These are phyloP conservation scores for Hyparrhenia diplandra DNA, from an alignment of 176 grass and related monocot genomes.

Conservation along the genomic window DNA sequence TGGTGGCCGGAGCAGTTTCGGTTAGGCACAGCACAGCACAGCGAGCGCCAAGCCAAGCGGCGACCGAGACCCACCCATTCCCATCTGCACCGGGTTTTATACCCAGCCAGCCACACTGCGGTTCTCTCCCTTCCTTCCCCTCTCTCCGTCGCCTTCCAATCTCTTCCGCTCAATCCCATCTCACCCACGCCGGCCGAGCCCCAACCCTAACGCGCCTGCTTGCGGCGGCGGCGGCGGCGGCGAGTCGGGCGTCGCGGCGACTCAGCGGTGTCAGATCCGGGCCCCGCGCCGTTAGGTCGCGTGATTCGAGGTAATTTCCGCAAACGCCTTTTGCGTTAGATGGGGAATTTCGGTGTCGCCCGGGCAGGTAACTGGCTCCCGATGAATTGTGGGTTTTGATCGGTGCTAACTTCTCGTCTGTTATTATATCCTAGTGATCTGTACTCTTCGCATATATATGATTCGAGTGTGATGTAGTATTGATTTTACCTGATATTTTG, in stretches of 20 bases:
- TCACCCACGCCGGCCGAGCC: not conserved
- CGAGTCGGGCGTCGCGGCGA: not conserved
- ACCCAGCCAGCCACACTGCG: slow-evolving; percentile 3
- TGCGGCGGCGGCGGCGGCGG: not conserved
- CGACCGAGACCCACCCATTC: not conserved
- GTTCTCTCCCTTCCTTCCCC: not conserved
- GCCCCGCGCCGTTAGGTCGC: not conserved
- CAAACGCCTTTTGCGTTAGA: not conserved
- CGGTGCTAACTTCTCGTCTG: not conserved
- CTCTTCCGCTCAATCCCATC: not conserved
- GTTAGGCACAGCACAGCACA: too few species aligned
- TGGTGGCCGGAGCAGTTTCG: slow-evolving; percentile 19
- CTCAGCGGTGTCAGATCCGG: slow-evolving; percentile 3
- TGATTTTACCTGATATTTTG: not conserved
- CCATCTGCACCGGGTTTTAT: slow-evolving; percentile 22
- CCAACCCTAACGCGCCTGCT: not conserved
- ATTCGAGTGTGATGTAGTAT: not conserved
- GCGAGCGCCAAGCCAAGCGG: not conserved
- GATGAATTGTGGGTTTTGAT: slow-evolving; percentile 4
- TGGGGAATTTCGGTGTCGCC: slow-evolving; percentile 7
- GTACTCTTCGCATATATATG: not conserved
- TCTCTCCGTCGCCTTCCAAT: not conserved
- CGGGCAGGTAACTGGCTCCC: not conserved
- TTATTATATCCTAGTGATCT: not conserved
- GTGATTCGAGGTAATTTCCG: slow-evolving; percentile 32